These are phyloP conservation scores for Entomortierella beljakovae DNA, from an alignment of 192 early-diverging fungal genomes.

Conservation along the genomic window DNA sequence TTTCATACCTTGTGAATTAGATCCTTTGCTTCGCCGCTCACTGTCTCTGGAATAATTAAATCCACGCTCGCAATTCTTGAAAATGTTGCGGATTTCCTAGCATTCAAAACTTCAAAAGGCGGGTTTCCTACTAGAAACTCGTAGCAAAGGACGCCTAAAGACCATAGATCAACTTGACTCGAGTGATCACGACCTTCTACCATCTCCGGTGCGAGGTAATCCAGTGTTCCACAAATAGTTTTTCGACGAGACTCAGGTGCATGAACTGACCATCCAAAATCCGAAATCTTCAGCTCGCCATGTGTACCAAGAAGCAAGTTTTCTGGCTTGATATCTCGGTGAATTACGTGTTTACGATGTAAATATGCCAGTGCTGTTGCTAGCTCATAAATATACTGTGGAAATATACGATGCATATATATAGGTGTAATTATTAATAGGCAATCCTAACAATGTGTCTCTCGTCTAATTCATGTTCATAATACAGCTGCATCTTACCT, in stretches of 20 bases:
- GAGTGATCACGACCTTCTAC: slow-evolving; percentile 87
- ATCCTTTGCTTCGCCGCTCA: slow-evolving; percentile 85
- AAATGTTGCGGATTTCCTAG: slow-evolving; percentile 77
- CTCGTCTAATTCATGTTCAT: neutral
- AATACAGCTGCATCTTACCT: slow-evolving; percentile 53
- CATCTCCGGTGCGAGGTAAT: slow-evolving; percentile 98
- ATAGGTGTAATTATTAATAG: neutral
- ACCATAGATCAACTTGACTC: slow-evolving; percentile 91
- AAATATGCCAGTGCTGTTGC: slow-evolving; percentile 87
- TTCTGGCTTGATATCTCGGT: slow-evolving; percentile 97
- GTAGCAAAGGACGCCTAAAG: slow-evolving; percentile 90
- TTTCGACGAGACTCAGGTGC: slow-evolving; percentile 80
- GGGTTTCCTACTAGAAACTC: slow-evolving; percentile 95
- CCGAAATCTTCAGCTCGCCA: slow-evolving; percentile 94
- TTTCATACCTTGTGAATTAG: slow-evolving; percentile 79
- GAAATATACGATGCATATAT: neutral
- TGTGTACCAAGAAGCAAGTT: slow-evolving; percentile 89
- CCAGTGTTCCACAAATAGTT: slow-evolving; percentile 95
- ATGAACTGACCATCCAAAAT: slow-evolving; percentile 98
- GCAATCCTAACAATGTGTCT: too few species aligned
- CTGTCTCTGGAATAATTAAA: slow-evolving; percentile 80
- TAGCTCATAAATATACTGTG: slow-evolving; percentile 90
- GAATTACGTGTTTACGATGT: slow-evolving; percentile 92
- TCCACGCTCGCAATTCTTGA: slow-evolving; percentile 87
- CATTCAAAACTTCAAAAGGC: slow-evolving; percentile 82